phyloP scores from a whole-genome alignment of 345 rosid genomes.

The Sisymbrium altissimum region DNA sequence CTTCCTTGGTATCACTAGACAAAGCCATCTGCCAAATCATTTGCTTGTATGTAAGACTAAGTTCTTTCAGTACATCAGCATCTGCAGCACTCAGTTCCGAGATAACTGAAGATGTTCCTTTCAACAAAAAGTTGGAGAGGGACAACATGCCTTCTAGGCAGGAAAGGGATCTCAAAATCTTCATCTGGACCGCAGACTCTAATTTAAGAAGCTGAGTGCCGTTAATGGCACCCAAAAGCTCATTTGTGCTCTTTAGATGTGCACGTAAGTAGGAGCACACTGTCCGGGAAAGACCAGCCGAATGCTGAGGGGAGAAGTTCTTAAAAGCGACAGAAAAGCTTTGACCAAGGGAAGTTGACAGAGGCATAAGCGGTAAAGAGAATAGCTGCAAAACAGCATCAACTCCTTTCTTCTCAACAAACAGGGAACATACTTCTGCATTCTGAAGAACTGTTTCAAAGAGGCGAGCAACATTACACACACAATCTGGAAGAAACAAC shows the following conservation, averaged over 20 bases:
- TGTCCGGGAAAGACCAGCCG: constrained; percentile 71
- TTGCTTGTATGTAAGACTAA: constrained; percentile 72
- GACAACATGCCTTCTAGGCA: constrained; percentile 75
- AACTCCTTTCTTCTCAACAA: constrained; percentile 93
- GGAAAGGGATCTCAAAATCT: constrained; percentile 65
- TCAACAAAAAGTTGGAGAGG: constrained; percentile 79
- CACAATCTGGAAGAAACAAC: constrained; percentile 78
- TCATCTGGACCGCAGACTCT: constrained; percentile 49
- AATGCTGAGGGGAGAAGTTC: constrained; percentile 90
- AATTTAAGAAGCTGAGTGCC: constrained; percentile 61
- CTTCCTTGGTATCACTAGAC: constrained; percentile 68
- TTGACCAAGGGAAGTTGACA: constrained; percentile 76
- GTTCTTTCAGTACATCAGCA: constrained; percentile 85
- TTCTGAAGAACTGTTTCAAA: constrained; percentile 95
- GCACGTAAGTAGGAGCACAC: constrained; percentile 82
- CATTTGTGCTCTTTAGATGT: constrained; percentile 61
- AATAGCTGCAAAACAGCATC: constrained; percentile 78
- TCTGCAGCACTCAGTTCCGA: constrained; percentile 83
- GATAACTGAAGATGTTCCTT: constrained; percentile 66
- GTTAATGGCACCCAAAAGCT: constrained; percentile 48
- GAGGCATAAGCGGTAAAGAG: constrained; percentile 77
- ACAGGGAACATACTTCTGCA: constrained; percentile 85
- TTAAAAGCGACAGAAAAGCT: constrained; percentile 81
- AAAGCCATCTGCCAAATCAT: constrained; percentile 83
- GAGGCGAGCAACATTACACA: constrained; percentile 75